Base-by-base conservation (phyloP, 2,329 filamentous ascomycete genomes). In the Rhinocladiella similis region DNA sequence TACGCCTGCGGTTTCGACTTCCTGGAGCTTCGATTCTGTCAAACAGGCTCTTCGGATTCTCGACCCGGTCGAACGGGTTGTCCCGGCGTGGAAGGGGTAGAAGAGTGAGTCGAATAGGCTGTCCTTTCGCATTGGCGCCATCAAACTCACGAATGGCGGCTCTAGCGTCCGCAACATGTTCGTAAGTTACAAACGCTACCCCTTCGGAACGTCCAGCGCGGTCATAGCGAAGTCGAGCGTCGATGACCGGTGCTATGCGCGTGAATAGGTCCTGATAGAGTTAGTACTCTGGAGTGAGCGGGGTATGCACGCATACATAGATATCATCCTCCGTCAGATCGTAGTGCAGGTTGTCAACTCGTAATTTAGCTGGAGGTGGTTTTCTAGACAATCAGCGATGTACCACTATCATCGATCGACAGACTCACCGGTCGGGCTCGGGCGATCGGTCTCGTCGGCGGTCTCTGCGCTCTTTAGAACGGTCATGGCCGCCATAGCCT, bases 331-430 rank as follows among this genome's bases (percentile, higher is more conserved):
- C 85, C 12, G 88, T 92, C 61, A 97, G 81, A 59, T 97, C 92
- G 72, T 96, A 97, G 72, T 97, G 92, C 56, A 97, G 77, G 70
- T 96, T 96, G 60, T 95, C 90, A 59, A 96, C 87, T 63, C 87
- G 87, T 63, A 97, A 74, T 73, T 90, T 93, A 45, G 86, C 80
- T 65, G 86, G 85, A 54, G 76, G 75, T 27, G 75, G 69, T 35
- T 82, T 79, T 67, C 83, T 83, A 63, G 2, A 18, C 68, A 38
- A 63, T 69, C 53, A 68, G 73, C 27, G 19, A 27, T 38, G 9
- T 20, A 16, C n/a, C 20, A 20, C 5, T 6, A 18, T 12, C 47
- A 29, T 16, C 36, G 18, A 19, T 16, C 36, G 10, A 47, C 60
- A 69, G 75, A 65, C 75, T 51, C 39, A 62, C 59, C 50, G 56